Percentiles rank a stretch among this genome's conserved stretches.
These are phyloP conservation scores for Sporothrix curviconia DNA, from an alignment of 2,329 filamentous ascomycete species.

Conservation along the genomic window DNA sequence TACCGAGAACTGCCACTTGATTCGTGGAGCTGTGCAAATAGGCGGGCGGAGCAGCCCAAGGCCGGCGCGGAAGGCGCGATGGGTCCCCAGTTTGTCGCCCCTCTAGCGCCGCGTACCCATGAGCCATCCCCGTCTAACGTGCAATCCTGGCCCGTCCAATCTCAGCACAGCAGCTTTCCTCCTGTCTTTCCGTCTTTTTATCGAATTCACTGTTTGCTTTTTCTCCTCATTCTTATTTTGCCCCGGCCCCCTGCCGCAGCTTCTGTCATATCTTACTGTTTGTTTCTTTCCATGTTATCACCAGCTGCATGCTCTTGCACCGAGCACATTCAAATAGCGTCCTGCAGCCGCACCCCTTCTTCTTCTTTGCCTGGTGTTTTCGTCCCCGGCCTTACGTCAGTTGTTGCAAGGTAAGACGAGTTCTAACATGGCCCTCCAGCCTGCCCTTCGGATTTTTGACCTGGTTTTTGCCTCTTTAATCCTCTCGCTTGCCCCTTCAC, in stretches of 20 bases:
- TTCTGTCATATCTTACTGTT: too few species aligned
- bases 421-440: background rate
- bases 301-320: too few species aligned
- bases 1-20: background rate
- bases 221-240: slow-evolving; percentile 1
- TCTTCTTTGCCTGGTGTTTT: too few species aligned
- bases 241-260: too few species aligned
- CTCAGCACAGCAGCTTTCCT: background rate
- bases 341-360: too few species aligned
- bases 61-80: background rate
- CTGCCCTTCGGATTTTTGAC: background rate
- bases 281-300: too few species aligned
- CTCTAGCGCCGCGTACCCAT: too few species aligned
- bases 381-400: too few species aligned
- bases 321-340: too few species aligned
- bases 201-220: background rate
- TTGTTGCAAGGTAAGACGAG: too few species aligned
- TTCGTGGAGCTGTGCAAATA: background rate
- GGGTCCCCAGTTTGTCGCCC: background rate
- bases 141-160: slow-evolving; percentile 2
- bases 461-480: background rate
- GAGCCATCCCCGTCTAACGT: background rate
- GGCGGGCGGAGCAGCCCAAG: background rate
- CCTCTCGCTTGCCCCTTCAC: background rate
- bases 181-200: background rate